These are phyloP conservation scores for Ophiobolus disseminans DNA, from an alignment of 2,329 filamentous ascomycete species.

Conservation along the genomic window DNA sequence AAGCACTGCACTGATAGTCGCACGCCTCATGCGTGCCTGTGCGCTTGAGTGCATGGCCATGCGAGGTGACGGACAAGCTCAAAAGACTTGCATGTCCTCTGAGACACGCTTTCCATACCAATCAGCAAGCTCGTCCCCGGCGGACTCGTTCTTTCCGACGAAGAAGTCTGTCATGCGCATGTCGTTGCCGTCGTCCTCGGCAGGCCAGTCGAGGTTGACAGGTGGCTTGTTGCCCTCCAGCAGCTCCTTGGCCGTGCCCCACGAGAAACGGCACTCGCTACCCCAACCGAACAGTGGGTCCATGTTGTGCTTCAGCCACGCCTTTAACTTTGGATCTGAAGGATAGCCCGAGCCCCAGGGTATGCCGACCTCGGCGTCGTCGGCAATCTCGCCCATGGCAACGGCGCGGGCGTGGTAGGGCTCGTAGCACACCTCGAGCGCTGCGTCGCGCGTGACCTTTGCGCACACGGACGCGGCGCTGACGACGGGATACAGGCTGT, in stretches of 20 bases:
- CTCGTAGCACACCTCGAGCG: constrained; percentile 79
- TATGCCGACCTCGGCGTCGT: constrained; percentile 45
- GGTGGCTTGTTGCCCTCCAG: constrained; percentile 75
- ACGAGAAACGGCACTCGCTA: constrained; percentile 89
- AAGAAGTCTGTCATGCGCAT: constrained; percentile 81
- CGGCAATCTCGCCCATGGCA: constrained; percentile 33
- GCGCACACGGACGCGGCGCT: constrained; percentile 93
- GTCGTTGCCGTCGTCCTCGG: constrained; percentile 72
- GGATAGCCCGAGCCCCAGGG: constrained; percentile 95
- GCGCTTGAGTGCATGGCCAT: not conserved
- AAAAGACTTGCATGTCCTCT: constrained; percentile 77
- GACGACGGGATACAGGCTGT: constrained; percentile 89
- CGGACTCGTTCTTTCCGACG: constrained; percentile 53
- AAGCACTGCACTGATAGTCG: not conserved
- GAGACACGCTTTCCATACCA: constrained; percentile 84
- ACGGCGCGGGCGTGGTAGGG: constrained; percentile 48
- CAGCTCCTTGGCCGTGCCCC: constrained; percentile 94
- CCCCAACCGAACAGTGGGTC: constrained; percentile 97
- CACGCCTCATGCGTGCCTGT: not conserved
- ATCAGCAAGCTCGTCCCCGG: constrained; percentile 70
- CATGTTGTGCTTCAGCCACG: constrained; percentile 86
- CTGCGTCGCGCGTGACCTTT: constrained; percentile 92
- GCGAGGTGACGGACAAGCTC: no score
- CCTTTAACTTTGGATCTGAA: constrained; percentile 78
- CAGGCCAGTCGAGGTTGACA: constrained; percentile 84